Base-by-base conservation (phyloP, 2,329 filamentous ascomycete genomes). In the Leptographium procerum region DNA sequence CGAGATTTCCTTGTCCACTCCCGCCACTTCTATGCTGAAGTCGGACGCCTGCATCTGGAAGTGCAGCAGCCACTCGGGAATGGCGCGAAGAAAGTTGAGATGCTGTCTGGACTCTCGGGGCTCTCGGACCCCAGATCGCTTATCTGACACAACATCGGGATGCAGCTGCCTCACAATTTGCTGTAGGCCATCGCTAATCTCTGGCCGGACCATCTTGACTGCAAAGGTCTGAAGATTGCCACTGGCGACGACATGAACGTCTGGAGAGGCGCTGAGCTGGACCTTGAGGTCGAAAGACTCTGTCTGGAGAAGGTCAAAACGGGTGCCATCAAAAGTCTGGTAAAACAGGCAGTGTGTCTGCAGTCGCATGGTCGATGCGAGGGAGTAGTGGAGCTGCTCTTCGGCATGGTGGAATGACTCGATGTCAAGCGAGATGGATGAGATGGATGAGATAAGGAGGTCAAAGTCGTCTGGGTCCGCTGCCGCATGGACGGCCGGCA, bases 381-480 rank as follows among this genome's bases (percentile, higher is more conserved):
- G 75, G 6, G 88, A 89, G 71, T 99, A 99, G 68, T 96, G 88
- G 4, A 91, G 75, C 36, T 95, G 88, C 59, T 88, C 88, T 40
- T 89, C 83, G 0, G 87, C 78, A 3, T 90, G 94, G 72, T 99
- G 94, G n/a, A 91, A 96, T 0, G 94, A 96, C 68, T 99, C 94
- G 53, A 95, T 80, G 66, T 99, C 94, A 26, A 97, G 75, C 0
- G 92, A 95, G 43, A 97, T 84, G 0, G 92, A 96, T 0, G 95
- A 97, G 54, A 56, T 48, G 8, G 54, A 56, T 29, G 90, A 96
- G 53, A 99, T 96, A 51, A 99, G 87, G 33, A 99, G 79, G 68
- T 99, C 94, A 64, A 94, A 97, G 64, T 97, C 91, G 61, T 91
- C 89, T 0, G 84, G 79, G 29, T 85, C 81, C 47, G 78, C 74